Percentiles rank a stretch among this genome's conserved stretches.
phyloP scores from a whole-genome alignment of 768 basidiomycete species.

The Termitomyces titanicus region DNA sequence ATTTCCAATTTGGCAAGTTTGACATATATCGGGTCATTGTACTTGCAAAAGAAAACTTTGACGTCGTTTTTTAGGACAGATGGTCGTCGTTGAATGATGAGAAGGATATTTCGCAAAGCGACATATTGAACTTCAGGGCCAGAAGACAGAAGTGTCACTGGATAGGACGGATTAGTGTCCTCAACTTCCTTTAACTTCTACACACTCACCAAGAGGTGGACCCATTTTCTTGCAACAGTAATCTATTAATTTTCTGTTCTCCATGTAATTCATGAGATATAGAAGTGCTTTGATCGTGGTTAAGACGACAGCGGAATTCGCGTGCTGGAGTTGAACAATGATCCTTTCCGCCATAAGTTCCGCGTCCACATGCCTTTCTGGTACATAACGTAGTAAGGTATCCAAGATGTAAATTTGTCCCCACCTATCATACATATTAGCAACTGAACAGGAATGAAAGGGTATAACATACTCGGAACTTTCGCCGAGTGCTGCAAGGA shows the following conservation, averaged over 20 bases:
- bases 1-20: conserved; percentile 98
- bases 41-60: conserved; percentile 99
- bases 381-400: conserved; percentile 90
- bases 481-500: conserved; percentile 88
- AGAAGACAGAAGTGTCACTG: conserved; percentile 93
- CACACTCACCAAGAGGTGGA: conserved; percentile 80
- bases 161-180: conserved; percentile 1
- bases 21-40: conserved; percentile 99
- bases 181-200: neutral
- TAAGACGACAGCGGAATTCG: conserved; percentile 98
- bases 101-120: conserved; percentile 90
- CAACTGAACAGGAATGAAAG: neutral
- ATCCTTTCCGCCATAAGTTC: conserved; percentile 96
- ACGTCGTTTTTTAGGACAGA: conserved; percentile 94
- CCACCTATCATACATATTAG: conserved; percentile 60
- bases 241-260: conserved; percentile 79
- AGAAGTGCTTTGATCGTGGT: conserved; percentile 96
- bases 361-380: conserved; percentile 82
- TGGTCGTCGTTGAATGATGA: conserved; percentile 95
- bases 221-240: conserved; percentile 97
- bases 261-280: conserved; percentile 99
- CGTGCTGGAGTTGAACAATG: conserved; percentile 89
- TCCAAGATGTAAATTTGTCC: conserved; percentile 98
- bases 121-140: conserved; percentile 99
- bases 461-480: conserved; percentile 84